Conservation (phyloP, 2,329 filamentous ascomycete species). For the Penicillium decumbens region DNA sequence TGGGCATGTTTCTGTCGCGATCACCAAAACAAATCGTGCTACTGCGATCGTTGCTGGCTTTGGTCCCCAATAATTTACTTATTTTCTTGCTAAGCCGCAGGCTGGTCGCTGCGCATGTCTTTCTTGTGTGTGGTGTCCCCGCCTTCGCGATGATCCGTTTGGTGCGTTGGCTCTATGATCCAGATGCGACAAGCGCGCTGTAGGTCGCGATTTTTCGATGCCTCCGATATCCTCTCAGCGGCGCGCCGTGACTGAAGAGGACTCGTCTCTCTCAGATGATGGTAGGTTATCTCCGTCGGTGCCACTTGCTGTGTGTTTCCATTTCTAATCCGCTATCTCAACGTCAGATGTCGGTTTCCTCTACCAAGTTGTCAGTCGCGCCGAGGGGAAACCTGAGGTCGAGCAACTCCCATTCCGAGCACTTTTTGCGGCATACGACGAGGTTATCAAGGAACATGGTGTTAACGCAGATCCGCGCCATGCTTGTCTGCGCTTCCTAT, state of each 20-base stretch:
- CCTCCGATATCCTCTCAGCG: slow-evolving; percentile 45
- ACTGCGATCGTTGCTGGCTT: slow-evolving; percentile 1
- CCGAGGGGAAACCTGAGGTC: slow-evolving; percentile 61
- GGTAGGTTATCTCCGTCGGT: slow-evolving; percentile 39
- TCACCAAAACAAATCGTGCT: slow-evolving; percentile 23
- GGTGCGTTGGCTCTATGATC: slow-evolving; percentile 40
- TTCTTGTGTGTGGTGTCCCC: slow-evolving; percentile 4
- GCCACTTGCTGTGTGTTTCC: background rate
- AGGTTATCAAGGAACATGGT: slow-evolving; percentile 65
- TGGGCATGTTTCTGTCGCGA: slow-evolving; percentile 25
- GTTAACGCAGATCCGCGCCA: slow-evolving; percentile 69
- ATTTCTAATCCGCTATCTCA: slow-evolving; percentile 2
- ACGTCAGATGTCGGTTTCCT: slow-evolving; percentile 69
- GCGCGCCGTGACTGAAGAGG: slow-evolving; percentile 40
- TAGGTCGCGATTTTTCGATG: slow-evolving; percentile 48
- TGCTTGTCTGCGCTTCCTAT: slow-evolving; percentile 71
- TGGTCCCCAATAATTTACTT: slow-evolving; percentile 4
- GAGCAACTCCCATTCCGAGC: slow-evolving; percentile 68
- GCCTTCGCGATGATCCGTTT: slow-evolving; percentile 40
- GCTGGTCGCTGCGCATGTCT: slow-evolving; percentile 13
- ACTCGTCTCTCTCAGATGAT: slow-evolving; percentile 55
- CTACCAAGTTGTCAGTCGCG: slow-evolving; percentile 68
- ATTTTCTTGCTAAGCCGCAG: slow-evolving; percentile 8
- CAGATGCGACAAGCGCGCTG: slow-evolving; percentile 42
- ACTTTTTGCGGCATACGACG: slow-evolving; percentile 75